These are phyloP conservation scores for Trichosanthes truncata DNA, from an alignment of 306 rosid species.

Conservation along the genomic window DNA sequence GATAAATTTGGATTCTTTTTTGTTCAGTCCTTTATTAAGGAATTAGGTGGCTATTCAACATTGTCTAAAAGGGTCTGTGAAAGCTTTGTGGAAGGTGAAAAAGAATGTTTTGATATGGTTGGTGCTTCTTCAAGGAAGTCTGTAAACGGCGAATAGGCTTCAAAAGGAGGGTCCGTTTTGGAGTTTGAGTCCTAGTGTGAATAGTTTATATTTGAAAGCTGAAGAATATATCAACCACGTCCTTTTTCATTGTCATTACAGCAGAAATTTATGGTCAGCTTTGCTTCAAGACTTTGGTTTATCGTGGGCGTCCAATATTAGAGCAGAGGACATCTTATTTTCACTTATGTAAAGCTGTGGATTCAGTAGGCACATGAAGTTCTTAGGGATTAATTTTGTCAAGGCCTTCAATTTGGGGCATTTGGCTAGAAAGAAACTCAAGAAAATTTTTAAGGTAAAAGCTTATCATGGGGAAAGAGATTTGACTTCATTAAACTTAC, in stretches of 20 bases:
- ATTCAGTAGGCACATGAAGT: not conserved
- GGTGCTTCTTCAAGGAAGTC: not conserved
- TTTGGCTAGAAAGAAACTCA: not conserved
- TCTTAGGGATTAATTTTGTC: not conserved
- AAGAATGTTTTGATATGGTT: not conserved
- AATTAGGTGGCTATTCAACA: not conserved
- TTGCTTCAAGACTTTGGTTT: too few species aligned
- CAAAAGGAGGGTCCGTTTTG: not conserved
- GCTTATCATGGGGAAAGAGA: not conserved
- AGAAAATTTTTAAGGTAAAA: not conserved
- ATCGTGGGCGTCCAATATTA: not conserved
- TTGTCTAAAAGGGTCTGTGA: not conserved
- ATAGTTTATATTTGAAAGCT: too few species aligned
- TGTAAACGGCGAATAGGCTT: not conserved
- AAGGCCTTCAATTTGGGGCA: not conserved
- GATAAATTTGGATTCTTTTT: not conserved
- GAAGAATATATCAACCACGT: too few species aligned
- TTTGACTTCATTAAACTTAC: not conserved
- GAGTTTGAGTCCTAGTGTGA: not conserved
- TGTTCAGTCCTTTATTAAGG: not conserved
- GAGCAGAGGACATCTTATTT: too few species aligned
- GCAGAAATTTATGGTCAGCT: too few species aligned
- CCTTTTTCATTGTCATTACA: too few species aligned
- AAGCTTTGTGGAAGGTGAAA: not conserved
- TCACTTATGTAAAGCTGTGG: too few species aligned